Percentiles rank a stretch among this genome's conserved stretches.
These are phyloP conservation scores for Ogataea dorogensis DNA, from an alignment of 805 yeast species.

Conservation along the genomic window DNA sequence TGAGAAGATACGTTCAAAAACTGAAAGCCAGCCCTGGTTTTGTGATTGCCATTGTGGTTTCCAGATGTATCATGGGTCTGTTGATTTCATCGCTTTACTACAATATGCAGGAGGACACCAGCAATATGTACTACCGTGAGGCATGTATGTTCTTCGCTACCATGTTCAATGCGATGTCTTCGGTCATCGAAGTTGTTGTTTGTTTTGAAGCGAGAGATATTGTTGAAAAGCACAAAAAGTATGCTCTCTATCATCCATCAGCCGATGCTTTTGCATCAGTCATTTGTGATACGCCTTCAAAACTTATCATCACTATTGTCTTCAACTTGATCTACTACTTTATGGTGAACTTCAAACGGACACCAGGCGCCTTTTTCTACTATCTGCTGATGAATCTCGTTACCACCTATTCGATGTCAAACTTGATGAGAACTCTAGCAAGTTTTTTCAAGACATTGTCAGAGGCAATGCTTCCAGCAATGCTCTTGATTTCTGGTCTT, in stretches of 20 bases:
- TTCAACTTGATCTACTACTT: slow-evolving; percentile 54
- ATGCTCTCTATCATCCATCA: slow-evolving; percentile 55
- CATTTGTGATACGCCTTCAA: slow-evolving; percentile 55
- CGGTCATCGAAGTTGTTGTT: slow-evolving; percentile 55
- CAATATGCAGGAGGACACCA: slow-evolving; percentile 42
- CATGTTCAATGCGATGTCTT: slow-evolving; percentile 60
- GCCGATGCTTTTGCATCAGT: slow-evolving; percentile 63
- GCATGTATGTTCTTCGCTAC: slow-evolving; percentile 68
- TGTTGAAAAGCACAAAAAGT: slow-evolving; percentile 57
- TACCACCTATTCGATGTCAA: slow-evolving; percentile 53
- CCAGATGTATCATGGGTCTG: slow-evolving; percentile 53
- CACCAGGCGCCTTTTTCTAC: slow-evolving; percentile 56
- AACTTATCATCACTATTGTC: slow-evolving; percentile 40
- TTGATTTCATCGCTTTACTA: slow-evolving; percentile 58
- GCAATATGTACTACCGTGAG: slow-evolving; percentile 53
- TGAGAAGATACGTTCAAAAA: slow-evolving; percentile 49
- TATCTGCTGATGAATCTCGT: slow-evolving; percentile 43
- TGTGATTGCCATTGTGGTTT: slow-evolving; percentile 40
- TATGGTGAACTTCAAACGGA: slow-evolving; percentile 51
- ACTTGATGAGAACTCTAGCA: slow-evolving; percentile 53
- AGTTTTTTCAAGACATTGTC: slow-evolving; percentile 46
- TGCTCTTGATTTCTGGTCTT: slow-evolving; percentile 47
- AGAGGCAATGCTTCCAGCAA: slow-evolving; percentile 59
- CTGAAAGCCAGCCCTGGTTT: slow-evolving; percentile 50
- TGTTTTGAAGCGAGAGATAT: slow-evolving; percentile 55